Evolutionary conservation across 2,329 filamentous ascomycete species (phyloP), one percentile per base, ranked within the genome.

Genomic region (Grosmannia huntii): DNA sequence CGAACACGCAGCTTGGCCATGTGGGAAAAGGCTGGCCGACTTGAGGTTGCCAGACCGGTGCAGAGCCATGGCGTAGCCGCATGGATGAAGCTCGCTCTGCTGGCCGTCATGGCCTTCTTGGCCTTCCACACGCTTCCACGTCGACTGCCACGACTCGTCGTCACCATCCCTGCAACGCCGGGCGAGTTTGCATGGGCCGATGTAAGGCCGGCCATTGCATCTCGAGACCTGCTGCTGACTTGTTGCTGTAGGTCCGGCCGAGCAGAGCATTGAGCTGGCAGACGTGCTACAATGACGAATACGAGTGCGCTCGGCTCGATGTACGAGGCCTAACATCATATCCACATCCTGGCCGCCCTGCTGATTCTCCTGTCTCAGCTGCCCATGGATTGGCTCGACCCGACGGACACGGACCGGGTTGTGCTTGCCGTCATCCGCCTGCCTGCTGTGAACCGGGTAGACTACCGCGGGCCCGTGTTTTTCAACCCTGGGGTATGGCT

Each of bases 331-430:
- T 3, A 21, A 25, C 11, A 25, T 16, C 12, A 21, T 21, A 4
- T 21, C n/a, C 16, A 50, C 11, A 6, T 38, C 1, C 33, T 4
- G 27, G 6, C n/a, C 12, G 2, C 33, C 11, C 16, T 25, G 28
- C 36, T 46, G 11, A 57, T 33, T 6, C 27, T 7, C 19, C 25
- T 6, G 21, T 51, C 1, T 10, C 16, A 66, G 63, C 62, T 73
- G n/a, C 72, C 72, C 0, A 68, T 73, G 65, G 71, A 74, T 65
- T 74, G 71, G 71, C 67, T 68, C 2, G 63, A 69, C 9, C 71
- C 72, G 0, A 66, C 67, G 1, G 65, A 71, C 10, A 61, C 67
- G 12, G 59, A 66, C 21, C 66, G 69, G 3, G 71, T 72, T 7
- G 59, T 70, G 6, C 57, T 74, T 1, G 71, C 71, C 23, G 61